A percentile compares a stretch with the other conserved stretches of the same genome.
phyloP scores from a whole-genome alignment of 352 stramenopile genomes.

The Globisporangium viniferum region DNA sequence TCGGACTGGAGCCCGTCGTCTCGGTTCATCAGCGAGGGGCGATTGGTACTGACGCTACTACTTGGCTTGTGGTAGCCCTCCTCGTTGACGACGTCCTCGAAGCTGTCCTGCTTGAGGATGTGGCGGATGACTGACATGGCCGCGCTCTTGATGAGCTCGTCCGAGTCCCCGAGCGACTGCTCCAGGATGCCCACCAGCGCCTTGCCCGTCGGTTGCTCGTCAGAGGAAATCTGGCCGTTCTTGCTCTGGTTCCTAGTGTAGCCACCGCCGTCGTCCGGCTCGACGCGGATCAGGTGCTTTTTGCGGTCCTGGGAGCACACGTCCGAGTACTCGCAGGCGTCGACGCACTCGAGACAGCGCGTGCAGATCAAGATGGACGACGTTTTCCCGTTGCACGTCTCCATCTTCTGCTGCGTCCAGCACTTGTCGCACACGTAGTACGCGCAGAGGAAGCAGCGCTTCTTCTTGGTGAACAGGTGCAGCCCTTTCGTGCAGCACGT shows the following conservation, averaged over 20 bases:
- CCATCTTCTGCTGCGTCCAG: slow-evolving; percentile 35
- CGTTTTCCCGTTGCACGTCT: slow-evolving; percentile 36
- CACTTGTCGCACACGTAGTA: slow-evolving; percentile 48
- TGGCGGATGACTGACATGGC: slow-evolving; percentile 38
- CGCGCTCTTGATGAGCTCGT: slow-evolving; percentile 24
- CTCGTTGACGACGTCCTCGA: neutral
- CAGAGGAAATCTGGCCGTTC: neutral
- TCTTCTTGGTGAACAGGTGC: slow-evolving; percentile 25
- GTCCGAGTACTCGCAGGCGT: slow-evolving; percentile 37
- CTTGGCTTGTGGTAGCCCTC: neutral
- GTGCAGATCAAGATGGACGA: slow-evolving; percentile 31
- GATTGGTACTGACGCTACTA: neutral
- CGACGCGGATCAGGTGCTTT: neutral
- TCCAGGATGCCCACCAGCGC: slow-evolving; percentile 13
- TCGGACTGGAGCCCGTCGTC: neutral
- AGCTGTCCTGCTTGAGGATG: slow-evolving; percentile 17
- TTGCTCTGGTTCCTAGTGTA: too few species aligned
- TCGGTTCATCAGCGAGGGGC: neutral
- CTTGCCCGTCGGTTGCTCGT: neutral
- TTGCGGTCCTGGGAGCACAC: slow-evolving; percentile 13
- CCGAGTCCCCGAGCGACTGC: slow-evolving; percentile 21
- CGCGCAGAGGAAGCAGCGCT: slow-evolving; percentile 40
- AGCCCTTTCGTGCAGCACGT: slow-evolving; percentile 47
- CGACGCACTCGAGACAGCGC: slow-evolving; percentile 42
- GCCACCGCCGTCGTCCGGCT: neutral